These are phyloP conservation scores for Penicillium thymicola DNA, from an alignment of 2,329 filamentous ascomycete species.

Conservation along the genomic window DNA sequence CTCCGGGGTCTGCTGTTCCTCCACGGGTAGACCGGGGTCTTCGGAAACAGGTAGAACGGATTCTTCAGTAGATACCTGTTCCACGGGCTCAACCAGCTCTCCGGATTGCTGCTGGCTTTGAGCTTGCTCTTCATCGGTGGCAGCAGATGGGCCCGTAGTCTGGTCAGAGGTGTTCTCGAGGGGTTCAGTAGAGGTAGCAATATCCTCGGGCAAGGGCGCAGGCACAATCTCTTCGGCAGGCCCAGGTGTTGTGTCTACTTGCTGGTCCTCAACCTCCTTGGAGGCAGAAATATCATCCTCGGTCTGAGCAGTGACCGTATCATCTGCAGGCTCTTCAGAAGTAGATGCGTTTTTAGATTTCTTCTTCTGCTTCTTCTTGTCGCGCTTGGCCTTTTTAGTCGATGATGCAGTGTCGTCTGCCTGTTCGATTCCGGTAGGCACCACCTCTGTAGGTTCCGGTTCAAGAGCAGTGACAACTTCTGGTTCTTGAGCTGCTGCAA, in stretches of 20 bases:
- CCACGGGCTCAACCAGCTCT: background rate
- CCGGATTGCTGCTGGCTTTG: background rate
- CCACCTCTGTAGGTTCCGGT: background rate
- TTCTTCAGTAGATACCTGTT: background rate
- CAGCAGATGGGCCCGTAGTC: background rate
- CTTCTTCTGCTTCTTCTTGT: constrained; percentile 17
- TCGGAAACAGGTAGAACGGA: background rate
- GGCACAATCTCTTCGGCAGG: background rate
- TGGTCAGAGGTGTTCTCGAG: background rate
- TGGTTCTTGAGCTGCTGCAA: background rate
- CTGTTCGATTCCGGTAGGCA: constrained; percentile 1
- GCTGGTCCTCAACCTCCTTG: background rate
- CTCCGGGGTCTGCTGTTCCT: background rate
- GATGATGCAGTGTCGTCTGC: constrained; percentile 3
- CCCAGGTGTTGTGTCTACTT: background rate
- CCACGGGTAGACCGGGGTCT: background rate
- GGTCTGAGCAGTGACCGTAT: background rate
- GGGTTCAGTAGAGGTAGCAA: background rate
- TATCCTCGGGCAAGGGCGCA: background rate
- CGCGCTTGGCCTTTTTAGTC: constrained; percentile 15
- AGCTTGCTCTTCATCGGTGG: background rate
- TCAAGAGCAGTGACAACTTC: background rate
- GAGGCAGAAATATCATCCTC: background rate
- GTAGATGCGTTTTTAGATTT: constrained; percentile 13
- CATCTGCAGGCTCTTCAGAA: background rate